These are phyloP conservation scores for Centaurea solstitialis DNA, from an alignment of 129 eudicot species.

Conservation along the genomic window DNA sequence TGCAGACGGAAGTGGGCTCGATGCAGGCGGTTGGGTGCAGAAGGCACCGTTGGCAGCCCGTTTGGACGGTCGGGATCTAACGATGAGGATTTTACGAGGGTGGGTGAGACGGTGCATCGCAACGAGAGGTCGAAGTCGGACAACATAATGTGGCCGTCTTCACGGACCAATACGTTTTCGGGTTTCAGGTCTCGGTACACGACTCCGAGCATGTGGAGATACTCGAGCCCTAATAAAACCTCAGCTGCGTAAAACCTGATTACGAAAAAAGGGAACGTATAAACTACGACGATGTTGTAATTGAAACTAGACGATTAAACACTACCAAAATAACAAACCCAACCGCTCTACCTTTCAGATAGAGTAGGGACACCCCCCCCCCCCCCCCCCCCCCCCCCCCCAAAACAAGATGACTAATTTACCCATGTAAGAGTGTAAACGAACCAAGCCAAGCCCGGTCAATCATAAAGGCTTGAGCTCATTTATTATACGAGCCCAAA, in stretches of 20 bases:
- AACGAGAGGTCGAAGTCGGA: conserved; percentile 94
- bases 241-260: conserved; percentile 96
- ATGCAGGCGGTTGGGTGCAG: conserved; percentile 82
- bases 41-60: conserved; percentile 46
- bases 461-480: too few species aligned
- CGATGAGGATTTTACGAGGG: conserved; percentile 56
- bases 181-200: conserved; percentile 94
- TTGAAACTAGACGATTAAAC: too few species aligned
- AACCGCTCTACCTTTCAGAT: too few species aligned
- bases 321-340: neutral
- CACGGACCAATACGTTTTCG: conserved; percentile 89
- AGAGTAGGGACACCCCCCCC: too few species aligned
- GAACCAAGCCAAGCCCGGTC: too few species aligned
- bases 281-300: conserved; percentile 3
- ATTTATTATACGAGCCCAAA: too few species aligned
- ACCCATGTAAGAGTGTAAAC: too few species aligned
- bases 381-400: too few species aligned
- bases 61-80: conserved; percentile 51
- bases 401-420: too few species aligned
- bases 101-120: conserved; percentile 86
- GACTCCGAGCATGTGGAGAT: conserved; percentile 97
- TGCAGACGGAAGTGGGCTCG: conserved; percentile 70
- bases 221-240: conserved; percentile 86
- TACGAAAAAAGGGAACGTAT: neutral
- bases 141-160: conserved; percentile 95